phyloP scores from a whole-genome alignment of 2,329 filamentous ascomycete genomes.

The Camillea tinctor region DNA sequence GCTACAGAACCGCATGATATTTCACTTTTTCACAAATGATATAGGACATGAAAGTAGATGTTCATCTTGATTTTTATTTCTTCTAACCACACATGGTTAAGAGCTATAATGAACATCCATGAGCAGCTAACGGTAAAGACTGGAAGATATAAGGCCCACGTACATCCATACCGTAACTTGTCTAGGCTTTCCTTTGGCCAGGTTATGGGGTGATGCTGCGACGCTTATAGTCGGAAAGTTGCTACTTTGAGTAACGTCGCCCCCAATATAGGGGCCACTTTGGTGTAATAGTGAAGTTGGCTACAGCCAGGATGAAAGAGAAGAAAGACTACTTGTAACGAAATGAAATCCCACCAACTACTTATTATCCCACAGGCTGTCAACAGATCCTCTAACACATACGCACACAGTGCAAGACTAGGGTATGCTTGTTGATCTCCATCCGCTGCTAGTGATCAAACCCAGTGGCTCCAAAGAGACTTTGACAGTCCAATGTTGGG shows the following conservation, averaged over 20 bases:
- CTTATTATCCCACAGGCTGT: background rate
- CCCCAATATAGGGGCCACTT: background rate
- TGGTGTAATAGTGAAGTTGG: background rate
- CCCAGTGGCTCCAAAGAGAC: no score
- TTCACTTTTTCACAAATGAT: no score
- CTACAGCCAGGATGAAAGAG: background rate
- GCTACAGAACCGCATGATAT: no score
- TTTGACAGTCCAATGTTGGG: no score
- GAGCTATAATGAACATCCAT: background rate
- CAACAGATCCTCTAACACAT: background rate
- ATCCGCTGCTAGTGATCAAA: background rate
- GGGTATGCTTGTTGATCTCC: background rate
- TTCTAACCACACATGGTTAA: no score
- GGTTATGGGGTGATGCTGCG: background rate
- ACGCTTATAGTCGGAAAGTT: background rate
- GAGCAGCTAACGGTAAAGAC: background rate
- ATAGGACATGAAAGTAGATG: no score
- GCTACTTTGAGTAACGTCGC: background rate
- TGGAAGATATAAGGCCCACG: background rate
- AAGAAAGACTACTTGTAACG: background rate
- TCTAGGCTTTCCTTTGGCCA: background rate
- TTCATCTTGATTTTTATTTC: no score
- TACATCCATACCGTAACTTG: background rate
- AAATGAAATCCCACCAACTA: background rate
- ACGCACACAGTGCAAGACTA: background rate